Evolutionary conservation across 139 green algal species (phyloP).

Genomic region (Tetraselmis chui): DNA sequence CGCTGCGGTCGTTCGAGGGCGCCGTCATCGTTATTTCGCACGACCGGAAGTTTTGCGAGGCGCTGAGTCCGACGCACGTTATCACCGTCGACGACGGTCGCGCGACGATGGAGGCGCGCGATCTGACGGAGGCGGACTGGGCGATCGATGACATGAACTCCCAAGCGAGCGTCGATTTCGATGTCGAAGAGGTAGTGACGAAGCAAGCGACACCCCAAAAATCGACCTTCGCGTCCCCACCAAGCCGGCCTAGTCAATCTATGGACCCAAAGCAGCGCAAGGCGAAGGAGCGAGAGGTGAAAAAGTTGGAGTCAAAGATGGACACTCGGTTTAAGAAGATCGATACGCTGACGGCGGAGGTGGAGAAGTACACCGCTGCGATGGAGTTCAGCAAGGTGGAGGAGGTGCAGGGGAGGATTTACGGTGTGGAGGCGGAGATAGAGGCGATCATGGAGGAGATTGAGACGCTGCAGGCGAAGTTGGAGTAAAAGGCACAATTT

Average conservation of each 20-base stretch:
- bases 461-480: not conserved
- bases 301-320: not conserved
- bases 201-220: not conserved
- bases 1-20: conserved; percentile 36
- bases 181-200: not conserved
- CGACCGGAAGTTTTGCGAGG: not conserved
- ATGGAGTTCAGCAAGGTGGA: not conserved
- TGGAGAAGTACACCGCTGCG: not conserved
- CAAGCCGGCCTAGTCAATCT: not conserved
- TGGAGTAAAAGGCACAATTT: too few relatives aligned
- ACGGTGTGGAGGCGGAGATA: not conserved
- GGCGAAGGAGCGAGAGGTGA: not conserved
- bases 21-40: conserved; percentile 54
- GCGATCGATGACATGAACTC: not conserved
- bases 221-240: not conserved
- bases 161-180: not conserved
- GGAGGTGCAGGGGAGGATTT: not conserved
- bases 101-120: not conserved
- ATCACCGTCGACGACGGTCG: not conserved
- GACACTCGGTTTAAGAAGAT: not conserved
- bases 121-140: not conserved
- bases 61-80: not conserved
- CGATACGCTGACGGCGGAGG: not conserved
- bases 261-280: not conserved
- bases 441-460: not conserved